Evolutionary conservation across 2,329 filamentous ascomycete species (phyloP), one percentile per base, ranked within the genome.

Genomic region (Neophaeococcomyces aloes): DNA sequence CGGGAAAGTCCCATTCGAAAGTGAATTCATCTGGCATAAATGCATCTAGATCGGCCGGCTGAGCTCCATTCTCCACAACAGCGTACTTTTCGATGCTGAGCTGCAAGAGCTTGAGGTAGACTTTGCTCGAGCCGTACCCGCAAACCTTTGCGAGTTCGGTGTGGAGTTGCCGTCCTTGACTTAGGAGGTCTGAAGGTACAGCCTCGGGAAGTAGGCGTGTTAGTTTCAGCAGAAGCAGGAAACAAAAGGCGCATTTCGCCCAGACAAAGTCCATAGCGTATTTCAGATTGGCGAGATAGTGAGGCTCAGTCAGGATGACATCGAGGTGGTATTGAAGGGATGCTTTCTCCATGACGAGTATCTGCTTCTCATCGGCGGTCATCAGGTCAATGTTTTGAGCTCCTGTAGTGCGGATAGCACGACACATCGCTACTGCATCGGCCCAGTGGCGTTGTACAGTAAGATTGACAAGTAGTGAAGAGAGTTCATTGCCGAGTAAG

Each of bases 251-350:
- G 39, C 70, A 72, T 53, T 76, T 76, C 0, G 72, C 72, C 72
- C 72, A 75, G 15, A 76, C 72, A 46, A 75, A 76, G 43, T 75
- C 71, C 65, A 74, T 73, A 0, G 72, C 71, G 49, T 69, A 75
- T 23, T 65, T 66, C 27, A 76, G 65, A 13, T 69, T 70, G 11
- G 61, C 65, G 7, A 76, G 64, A 50, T 76, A 76, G 11, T 63
- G 56, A 34, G 67, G 62, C 36, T 68, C 60, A n/a, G 59, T 51
- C 29, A 72, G 62, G 27, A 75, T 66, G 14, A 70, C 65, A 3
- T 65, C 60, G 3, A 76, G 61, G 44, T 76, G 72, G 42, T 67
- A 60, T n/a, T 65, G 61, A 10, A 73, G 66, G n/a, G 68, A 66
- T 3, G 62, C 59, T 52, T 74, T 75, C 5, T 72, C 71, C 48